These are phyloP conservation scores for Pythium sukuiense DNA, from an alignment of 352 stramenopile genomes.

Conservation along the genomic window DNA sequence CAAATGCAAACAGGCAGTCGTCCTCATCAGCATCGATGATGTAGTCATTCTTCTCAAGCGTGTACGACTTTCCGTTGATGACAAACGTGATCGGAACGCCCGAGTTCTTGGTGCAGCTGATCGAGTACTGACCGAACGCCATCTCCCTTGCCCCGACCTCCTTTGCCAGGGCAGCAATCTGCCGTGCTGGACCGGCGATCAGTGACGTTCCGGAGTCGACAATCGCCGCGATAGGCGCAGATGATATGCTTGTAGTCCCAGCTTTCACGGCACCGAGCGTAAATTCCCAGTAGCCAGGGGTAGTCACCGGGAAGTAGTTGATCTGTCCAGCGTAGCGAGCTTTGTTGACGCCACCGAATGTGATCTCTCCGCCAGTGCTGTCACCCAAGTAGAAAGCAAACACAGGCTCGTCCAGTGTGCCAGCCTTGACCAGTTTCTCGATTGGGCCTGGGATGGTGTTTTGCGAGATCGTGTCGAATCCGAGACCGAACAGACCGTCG, in stretches of 20 bases:
- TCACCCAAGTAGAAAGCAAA: slow-evolving; percentile 98
- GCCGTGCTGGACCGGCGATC: slow-evolving; percentile 89
- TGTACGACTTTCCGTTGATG: slow-evolving; percentile 89
- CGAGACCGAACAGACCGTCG: slow-evolving; percentile 97
- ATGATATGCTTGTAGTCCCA: slow-evolving; percentile 39
- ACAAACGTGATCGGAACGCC: slow-evolving; percentile 91
- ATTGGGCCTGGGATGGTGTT: slow-evolving; percentile 92
- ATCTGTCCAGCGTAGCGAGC: slow-evolving; percentile 94
- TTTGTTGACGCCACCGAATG: slow-evolving; percentile 74
- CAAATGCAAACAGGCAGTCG: slow-evolving; percentile 94
- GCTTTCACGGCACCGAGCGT: slow-evolving; percentile 66
- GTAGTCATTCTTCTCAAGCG: slow-evolving; percentile 91
- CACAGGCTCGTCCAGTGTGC: slow-evolving; percentile 84
- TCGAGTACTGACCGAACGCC: slow-evolving; percentile 92
- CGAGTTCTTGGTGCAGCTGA: slow-evolving; percentile 89
- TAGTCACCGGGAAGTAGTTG: slow-evolving; percentile 79
- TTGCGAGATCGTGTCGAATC: slow-evolving; percentile 93
- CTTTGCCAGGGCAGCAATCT: slow-evolving; percentile 85
- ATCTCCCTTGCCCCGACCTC: slow-evolving; percentile 88
- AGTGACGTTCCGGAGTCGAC: slow-evolving; percentile 96
- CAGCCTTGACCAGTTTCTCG: slow-evolving; percentile 89
- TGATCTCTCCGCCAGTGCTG: slow-evolving; percentile 66
- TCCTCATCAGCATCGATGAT: slow-evolving; percentile 88
- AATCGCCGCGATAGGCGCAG: slow-evolving; percentile 87
- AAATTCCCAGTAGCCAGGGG: slow-evolving; percentile 63